Percentiles rank a stretch among this genome's conserved stretches.
Conservation (phyloP, 805 yeast genomes). For the Cyberlindnera mrakii region DNA sequence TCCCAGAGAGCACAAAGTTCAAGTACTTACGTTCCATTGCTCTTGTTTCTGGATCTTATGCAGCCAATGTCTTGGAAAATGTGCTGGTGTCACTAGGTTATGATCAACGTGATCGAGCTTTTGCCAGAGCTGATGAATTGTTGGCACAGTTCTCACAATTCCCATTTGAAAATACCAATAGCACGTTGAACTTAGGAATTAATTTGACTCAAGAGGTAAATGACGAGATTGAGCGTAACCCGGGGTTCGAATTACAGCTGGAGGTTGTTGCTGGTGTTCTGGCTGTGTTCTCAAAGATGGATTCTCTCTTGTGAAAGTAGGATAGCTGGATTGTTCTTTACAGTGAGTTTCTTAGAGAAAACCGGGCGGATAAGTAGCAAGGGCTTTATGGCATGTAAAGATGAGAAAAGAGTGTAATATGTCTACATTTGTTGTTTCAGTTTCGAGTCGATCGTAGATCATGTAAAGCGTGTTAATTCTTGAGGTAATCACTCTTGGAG, state of each 20-base stretch:
- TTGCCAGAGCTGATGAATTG: conserved; percentile 90
- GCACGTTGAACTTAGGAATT: conserved; percentile 64
- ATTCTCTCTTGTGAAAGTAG: conserved; percentile 55
- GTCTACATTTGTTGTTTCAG: too few species aligned
- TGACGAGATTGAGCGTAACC: conserved; percentile 37
- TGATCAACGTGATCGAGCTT: conserved; percentile 88
- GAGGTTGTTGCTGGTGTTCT: conserved; percentile 93
- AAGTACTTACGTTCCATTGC: conserved; percentile 72
- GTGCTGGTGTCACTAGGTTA: conserved; percentile 70
- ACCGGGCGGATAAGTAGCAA: too few species aligned
- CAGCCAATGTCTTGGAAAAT: conserved; percentile 94
- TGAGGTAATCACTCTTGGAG: conserved; percentile 10
- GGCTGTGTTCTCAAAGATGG: conserved; percentile 87
- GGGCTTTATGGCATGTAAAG: background rate
- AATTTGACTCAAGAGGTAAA: conserved; percentile 47
- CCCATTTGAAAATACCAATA: conserved; percentile 64
- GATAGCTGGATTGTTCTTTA: too few species aligned
- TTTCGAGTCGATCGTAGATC: background rate
- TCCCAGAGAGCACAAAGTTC: conserved; percentile 63
- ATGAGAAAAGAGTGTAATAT: background rate
- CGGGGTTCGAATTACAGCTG: conserved; percentile 53
- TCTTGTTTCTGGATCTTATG: conserved; percentile 83
- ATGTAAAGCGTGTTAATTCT: background rate
- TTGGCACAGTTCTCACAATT: conserved; percentile 74
- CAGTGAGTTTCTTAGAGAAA: too few species aligned